A percentile compares a stretch with the other conserved stretches of the same genome.
Conservation (phyloP, 352 stramenopile species). For the Phytophthora sp. region DNA sequence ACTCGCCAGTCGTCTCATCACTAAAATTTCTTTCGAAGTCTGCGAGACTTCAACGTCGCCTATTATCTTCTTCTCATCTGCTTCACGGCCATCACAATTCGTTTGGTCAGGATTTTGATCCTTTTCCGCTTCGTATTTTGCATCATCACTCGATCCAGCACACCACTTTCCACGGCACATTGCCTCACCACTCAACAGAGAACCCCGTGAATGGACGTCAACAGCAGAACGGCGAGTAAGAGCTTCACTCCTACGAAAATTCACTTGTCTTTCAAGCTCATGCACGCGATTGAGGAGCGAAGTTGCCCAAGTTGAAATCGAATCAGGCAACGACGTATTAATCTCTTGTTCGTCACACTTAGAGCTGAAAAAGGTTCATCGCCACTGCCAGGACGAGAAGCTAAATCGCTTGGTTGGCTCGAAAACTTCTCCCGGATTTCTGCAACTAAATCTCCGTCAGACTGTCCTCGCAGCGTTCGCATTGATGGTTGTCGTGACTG, state of each 20-base stretch:
- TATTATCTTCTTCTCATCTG: not conserved
- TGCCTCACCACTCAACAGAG: not conserved
- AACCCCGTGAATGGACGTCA: too few relatives aligned
- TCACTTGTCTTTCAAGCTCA: not conserved
- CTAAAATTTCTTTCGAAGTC: not conserved
- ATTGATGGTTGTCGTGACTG: not conserved
- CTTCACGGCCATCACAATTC: not conserved
- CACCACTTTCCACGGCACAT: not conserved
- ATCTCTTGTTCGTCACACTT: not conserved
- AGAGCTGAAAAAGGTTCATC: too few relatives aligned
- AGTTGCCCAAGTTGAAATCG: not conserved
- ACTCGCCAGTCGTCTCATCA: constrained; percentile 10
- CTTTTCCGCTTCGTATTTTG: not conserved
- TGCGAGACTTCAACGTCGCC: too few relatives aligned
- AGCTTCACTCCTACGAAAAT: not conserved
- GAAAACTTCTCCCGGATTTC: not conserved
- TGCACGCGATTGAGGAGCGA: not conserved
- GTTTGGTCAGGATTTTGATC: not conserved
- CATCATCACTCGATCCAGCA: not conserved
- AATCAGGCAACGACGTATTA: not conserved
- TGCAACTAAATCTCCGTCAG: not conserved
- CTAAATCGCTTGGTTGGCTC: not conserved
- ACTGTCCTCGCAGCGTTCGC: not conserved
- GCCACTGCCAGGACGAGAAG: not conserved
- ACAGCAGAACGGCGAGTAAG: not conserved